Evolutionary conservation across 2,329 filamentous ascomycete species (phyloP), one percentile per base, ranked within the genome.

Genomic region (Paraphaeosphaeria sporulosa): DNA sequence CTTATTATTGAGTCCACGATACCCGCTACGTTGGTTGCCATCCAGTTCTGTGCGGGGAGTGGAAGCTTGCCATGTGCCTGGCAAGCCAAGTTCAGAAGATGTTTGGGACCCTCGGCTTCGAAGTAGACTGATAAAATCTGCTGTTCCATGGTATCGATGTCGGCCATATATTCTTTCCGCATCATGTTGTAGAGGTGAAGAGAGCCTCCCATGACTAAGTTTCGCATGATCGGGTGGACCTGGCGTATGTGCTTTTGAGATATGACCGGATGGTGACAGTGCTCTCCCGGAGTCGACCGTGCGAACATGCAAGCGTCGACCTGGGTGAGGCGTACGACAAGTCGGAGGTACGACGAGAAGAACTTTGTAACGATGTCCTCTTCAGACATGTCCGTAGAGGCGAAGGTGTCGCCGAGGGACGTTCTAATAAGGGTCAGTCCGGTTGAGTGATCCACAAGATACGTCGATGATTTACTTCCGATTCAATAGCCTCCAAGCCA

Each of bases 201-300:
- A 68, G 71, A 13, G 74, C 73, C 6, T 50, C 38, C 34, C 9
- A 4, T 17, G 13, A 36, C 10, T 10, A 46, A 36, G 27, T 46
- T 30, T 30, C 71, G 70, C 42, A 76, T 50, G 6, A 77, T 65
- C 12, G 61, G 58, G 47, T 58, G 48, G 12, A 76, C 43, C 15
- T 70, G 62, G 15, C 69, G 68, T 17, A 78, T 36, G 59, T 78
- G 75, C 58, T 69, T 75, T 23, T 68, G 63, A 60, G 64, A 68
- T 13, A 76, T 47, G n/a, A 76, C 55, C 19, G 63, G 59, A 17
- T 55, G 56, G 12, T 60, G 54, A 48, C 64, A 70, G 15, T 59
- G 49, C 43, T 69, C 69, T 13, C 67, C 66, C 8, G 62, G 30
- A 7, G 62, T 57, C 34, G 57, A 58, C 15, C 56, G 59, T 13